Base-by-base conservation (phyloP, 2,329 filamentous ascomycete species). In the Trichophaea hybrida region DNA sequence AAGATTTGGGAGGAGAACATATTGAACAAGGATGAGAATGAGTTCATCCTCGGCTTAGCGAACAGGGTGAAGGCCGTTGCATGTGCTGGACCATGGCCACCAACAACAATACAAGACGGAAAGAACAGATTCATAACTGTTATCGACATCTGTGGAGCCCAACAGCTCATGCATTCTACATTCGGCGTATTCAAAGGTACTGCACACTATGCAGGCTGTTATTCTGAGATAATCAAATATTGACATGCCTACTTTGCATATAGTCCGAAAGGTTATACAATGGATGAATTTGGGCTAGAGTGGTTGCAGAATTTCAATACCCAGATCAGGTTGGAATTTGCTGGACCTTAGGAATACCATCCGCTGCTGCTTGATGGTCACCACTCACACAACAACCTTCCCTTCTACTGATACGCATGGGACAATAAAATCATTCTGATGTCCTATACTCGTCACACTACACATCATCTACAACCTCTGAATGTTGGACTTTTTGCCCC, bases 331-430 rank as follows among this genome's bases (percentile, higher is more conserved):
- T 2, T 0, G 17, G 32, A 1, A 4, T 4, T 15, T n/a, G 55
- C 17, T 32, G 13, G 24, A n/a, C 4, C 15, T 46, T 50, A 31
- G 31, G 17, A 57, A 12, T 60, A 57, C 5, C 37, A 56, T n/a
- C 35, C 66, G 32, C 55, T 67, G 1, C 48, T 63, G 32, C 32
- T 64, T 8, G 51, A 66, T 59, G 58, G 65, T 8, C 51, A 66
- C 65, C 38, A 24, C 4, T 64, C 38, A 2, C 38, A 43, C 15
- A 2, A 43, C 15, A 43, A 43, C 15, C 38, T 3, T 12, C 38
- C 38, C 10, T 43, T 43, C 15, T 43, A 3, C 3, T 3, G 38
- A 43, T 43, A 12, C 3, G 38, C 38, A 12, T 43, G 38, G 38
- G 10, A 43, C 38, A 12, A 43, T 15, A 12, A 15, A 12, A 43